Evolutionary conservation across 768 basidiomycete genomes (phyloP).

Genomic region (Lentinula sp.): DNA sequence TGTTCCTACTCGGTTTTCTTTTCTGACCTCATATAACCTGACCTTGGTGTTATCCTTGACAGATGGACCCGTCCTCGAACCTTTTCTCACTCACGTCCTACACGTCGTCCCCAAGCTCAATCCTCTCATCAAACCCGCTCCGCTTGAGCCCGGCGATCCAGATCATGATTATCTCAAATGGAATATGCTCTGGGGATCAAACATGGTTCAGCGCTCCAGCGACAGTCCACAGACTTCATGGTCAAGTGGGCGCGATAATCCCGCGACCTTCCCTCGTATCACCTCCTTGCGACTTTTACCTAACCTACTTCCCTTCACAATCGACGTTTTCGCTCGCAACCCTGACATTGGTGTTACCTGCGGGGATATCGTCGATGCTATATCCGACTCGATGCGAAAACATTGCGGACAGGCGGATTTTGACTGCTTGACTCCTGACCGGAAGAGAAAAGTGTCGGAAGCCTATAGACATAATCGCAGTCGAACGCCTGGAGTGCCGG

Average conservation of each 20-base stretch:
- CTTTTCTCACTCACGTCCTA: neutral
- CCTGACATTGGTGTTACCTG: conserved; percentile 55
- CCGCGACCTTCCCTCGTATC: conserved; percentile 8
- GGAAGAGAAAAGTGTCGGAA: conserved; percentile 36
- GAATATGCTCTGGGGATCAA: conserved; percentile 2
- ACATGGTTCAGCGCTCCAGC: conserved; percentile 2
- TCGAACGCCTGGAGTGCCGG: conserved; percentile 56
- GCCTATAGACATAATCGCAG: conserved; percentile 66
- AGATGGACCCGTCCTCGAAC: conserved; percentile 6
- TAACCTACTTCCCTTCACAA: conserved; percentile 47
- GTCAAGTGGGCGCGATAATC: conserved; percentile 1
- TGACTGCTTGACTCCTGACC: conserved; percentile 26
- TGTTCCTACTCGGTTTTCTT: neutral
- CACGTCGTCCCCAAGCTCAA: neutral
- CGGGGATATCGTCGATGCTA: conserved; percentile 54
- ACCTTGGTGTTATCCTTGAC: conserved; percentile 1
- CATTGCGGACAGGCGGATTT: conserved; percentile 50
- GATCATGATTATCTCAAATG: conserved; percentile 5
- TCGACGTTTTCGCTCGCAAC: conserved; percentile 40
- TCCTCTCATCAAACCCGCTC: neutral
- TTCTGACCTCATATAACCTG: neutral
- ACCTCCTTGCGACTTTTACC: conserved; percentile 34
- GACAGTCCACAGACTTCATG: conserved; percentile 3
- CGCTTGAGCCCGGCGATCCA: neutral
- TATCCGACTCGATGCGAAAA: conserved; percentile 44